These are phyloP conservation scores for Brassica carinata DNA, from an alignment of 345 rosid species.

Conservation along the genomic window DNA sequence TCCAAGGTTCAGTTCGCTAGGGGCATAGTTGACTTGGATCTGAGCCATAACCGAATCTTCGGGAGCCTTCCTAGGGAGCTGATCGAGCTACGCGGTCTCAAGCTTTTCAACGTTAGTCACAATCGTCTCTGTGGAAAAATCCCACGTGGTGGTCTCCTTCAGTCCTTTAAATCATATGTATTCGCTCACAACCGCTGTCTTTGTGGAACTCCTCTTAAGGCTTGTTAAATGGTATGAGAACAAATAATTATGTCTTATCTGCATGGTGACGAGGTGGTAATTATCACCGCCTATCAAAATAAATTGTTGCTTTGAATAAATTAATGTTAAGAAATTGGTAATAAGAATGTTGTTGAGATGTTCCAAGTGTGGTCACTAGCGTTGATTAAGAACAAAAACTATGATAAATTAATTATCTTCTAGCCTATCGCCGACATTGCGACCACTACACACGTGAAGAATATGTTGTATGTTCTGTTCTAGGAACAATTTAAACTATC, in stretches of 20 bases:
- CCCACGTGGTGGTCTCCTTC: slow-evolving; percentile 67
- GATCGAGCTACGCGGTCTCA: slow-evolving; percentile 37
- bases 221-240: slow-evolving; percentile 39
- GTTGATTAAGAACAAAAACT: neutral
- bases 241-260: neutral
- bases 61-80: slow-evolving; percentile 58
- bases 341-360: neutral
- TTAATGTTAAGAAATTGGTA: neutral
- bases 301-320: neutral
- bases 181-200: slow-evolving; percentile 73
- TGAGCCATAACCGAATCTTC: slow-evolving; percentile 66
- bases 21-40: slow-evolving; percentile 50
- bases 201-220: slow-evolving; percentile 71
- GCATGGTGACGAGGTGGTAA: neutral
- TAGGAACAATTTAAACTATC: too few species aligned
- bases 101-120: slow-evolving; percentile 65
- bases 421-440: neutral
- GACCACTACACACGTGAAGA: neutral
- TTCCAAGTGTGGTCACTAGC: neutral
- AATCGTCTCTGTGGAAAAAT: slow-evolving; percentile 72
- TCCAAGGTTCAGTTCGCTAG: slow-evolving; percentile 55
- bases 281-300: slow-evolving; percentile 1
- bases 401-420: neutral
- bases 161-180: slow-evolving; percentile 51
- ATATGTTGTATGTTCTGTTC: neutral